Percentiles rank a stretch among this genome's conserved stretches.
Conservation (phyloP, 2,329 filamentous ascomycete species). For the Coleophoma crateriformis region DNA sequence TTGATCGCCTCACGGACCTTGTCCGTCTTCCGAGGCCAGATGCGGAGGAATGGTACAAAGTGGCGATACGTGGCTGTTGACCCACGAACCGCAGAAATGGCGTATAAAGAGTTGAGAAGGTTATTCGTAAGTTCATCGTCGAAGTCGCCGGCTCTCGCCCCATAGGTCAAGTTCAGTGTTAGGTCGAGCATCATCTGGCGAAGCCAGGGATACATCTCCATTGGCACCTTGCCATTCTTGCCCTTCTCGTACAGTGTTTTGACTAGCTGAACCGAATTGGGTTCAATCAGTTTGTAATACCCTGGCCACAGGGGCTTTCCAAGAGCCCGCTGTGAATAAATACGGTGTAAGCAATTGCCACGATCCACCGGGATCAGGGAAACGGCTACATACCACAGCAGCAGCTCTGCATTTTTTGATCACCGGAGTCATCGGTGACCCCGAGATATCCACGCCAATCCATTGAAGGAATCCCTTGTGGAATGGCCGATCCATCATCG, state of each 20-base stretch:
- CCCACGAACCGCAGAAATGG: conserved; percentile 15
- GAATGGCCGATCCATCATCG: conserved; percentile 14
- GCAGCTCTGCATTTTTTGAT: conserved; percentile 15
- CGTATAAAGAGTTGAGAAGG: conserved; percentile 16
- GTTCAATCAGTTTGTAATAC: conserved; percentile 18
- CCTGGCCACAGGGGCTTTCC: conserved; percentile 16
- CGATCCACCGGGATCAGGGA: no score
- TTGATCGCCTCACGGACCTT: no score
- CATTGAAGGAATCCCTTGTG: conserved; percentile 18
- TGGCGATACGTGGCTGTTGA: conserved; percentile 16
- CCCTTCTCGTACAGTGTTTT: conserved; percentile 9
- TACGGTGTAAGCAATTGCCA: no score
- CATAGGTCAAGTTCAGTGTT: conserved; percentile 17
- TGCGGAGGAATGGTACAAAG: conserved; percentile 12
- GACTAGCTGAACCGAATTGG: conserved; percentile 9
- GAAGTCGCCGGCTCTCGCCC: conserved; percentile 14
- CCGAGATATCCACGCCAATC: conserved; percentile 15
- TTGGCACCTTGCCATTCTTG: conserved; percentile 8
- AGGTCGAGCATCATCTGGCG: conserved; percentile 19
- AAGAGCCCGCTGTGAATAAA: conserved; percentile 6
- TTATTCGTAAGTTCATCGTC: conserved; percentile 15
- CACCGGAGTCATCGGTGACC: conserved; percentile 15
- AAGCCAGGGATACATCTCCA: conserved; percentile 16
- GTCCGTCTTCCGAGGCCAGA: no score
- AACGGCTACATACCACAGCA: conserved; percentile 3